A percentile compares a stretch with the other conserved stretches of the same genome.
Evolutionary conservation across 2,329 filamentous ascomycete species (phyloP).

Genomic region (Colletotrichum gloeosporioides): DNA sequence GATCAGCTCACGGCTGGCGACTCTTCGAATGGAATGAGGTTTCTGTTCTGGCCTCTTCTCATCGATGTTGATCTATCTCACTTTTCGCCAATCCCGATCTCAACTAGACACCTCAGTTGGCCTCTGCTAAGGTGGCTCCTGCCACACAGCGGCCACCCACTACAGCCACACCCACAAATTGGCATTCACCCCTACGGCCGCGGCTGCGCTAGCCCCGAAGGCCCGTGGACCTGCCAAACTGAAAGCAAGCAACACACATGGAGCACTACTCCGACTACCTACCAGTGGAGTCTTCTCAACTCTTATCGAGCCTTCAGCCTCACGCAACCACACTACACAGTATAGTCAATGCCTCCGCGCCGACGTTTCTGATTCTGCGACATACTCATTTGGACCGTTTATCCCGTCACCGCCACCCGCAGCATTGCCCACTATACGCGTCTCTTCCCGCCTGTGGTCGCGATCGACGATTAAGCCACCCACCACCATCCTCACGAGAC

Average conservation of each 20-base stretch:
- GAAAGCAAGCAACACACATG: neutral
- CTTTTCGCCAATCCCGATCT: neutral
- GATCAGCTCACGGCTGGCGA: neutral
- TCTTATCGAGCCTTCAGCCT: constrained; percentile 1
- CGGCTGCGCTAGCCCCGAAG: constrained; percentile 8
- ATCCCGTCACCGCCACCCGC: neutral
- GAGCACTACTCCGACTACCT: neutral
- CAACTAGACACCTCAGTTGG: neutral
- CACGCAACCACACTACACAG: neutral
- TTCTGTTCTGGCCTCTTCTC: neutral
- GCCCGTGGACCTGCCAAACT: neutral
- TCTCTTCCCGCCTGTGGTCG: neutral
- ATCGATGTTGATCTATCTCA: neutral
- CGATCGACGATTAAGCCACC: neutral
- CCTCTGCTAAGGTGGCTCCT: neutral
- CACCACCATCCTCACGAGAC: neutral
- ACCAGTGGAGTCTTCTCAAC: neutral
- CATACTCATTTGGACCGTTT: neutral
- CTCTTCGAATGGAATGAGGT: neutral
- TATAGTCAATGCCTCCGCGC: neutral
- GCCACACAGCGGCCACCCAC: neutral
- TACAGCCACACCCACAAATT: neutral
- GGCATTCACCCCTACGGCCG: neutral
- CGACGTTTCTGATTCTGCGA: neutral
- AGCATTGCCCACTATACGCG: neutral